These are phyloP conservation scores for Cystobasidium slooffiae DNA, from an alignment of 1,284 basidiomycete genomes.

Conservation along the genomic window DNA sequence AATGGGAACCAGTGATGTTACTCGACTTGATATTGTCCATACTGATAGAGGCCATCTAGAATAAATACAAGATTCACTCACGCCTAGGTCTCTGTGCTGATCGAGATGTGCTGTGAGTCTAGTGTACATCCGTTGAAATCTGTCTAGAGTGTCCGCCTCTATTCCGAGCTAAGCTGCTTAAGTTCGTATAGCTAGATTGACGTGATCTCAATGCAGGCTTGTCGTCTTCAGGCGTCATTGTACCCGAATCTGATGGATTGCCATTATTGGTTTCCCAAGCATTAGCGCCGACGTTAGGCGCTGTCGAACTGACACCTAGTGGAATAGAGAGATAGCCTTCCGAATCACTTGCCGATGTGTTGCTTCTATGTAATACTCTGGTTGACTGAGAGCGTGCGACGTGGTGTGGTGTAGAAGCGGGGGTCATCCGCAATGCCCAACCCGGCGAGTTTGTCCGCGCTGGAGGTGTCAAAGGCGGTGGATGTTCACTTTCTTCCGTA, in stretches of 20 bases:
- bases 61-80: too few relatives aligned
- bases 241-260: neutral
- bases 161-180: conserved; percentile 24
- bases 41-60: too few relatives aligned
- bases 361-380: conserved; percentile 8
- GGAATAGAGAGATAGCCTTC: conserved; percentile 36
- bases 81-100: too few relatives aligned
- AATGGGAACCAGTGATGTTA: too few relatives aligned
- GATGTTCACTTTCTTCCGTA: neutral
- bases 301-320: conserved; percentile 37
- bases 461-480: conserved; percentile 37
- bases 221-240: conserved; percentile 30
- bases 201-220: conserved; percentile 18
- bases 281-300: conserved; percentile 10
- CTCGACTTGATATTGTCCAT: too few relatives aligned
- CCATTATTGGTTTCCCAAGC: conserved; percentile 8
- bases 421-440: conserved; percentile 38
- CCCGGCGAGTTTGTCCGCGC: conserved; percentile 20
- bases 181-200: conserved; percentile 42
- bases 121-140: conserved; percentile 32
- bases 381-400: conserved; percentile 7
- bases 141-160: conserved; percentile 37
- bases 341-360: conserved; percentile 22
- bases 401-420: neutral
- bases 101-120: neutral